These are phyloP conservation scores for Aspergillus pseudonomiae DNA, from an alignment of 2,329 filamentous ascomycete genomes.

Conservation along the genomic window DNA sequence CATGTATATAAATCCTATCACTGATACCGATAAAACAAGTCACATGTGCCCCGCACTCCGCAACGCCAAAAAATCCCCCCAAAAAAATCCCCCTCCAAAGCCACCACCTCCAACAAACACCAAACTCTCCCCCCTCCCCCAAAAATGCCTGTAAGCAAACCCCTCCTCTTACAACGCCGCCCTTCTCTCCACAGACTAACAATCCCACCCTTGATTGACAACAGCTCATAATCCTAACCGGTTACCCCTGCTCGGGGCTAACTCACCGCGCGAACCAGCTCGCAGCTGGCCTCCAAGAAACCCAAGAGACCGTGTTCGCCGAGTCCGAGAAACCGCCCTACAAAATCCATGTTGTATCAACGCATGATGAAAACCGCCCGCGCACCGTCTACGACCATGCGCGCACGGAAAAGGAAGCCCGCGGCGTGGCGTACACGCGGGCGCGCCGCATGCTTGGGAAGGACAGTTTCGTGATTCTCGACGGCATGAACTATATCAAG, in stretches of 20 bases:
- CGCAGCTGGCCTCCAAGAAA: conserved; percentile 51
- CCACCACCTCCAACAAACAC: conserved; percentile 20
- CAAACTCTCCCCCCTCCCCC: conserved; percentile 15
- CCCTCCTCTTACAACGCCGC: conserved; percentile 28
- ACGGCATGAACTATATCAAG: conserved; percentile 71
- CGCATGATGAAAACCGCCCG: conserved; percentile 45
- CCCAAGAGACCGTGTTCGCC: conserved; percentile 50
- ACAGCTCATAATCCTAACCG: conserved; percentile 64
- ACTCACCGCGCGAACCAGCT: conserved; percentile 63
- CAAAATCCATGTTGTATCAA: conserved; percentile 43
- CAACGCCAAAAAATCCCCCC: conserved; percentile 14
- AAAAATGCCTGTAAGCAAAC: neutral
- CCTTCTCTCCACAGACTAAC: neutral
- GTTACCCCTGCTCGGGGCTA: conserved; percentile 66
- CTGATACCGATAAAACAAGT: conserved; percentile 1
- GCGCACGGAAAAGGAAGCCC: conserved; percentile 64
- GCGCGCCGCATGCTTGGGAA: conserved; percentile 61
- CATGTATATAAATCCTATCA: neutral
- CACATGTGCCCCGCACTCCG: conserved; percentile 21
- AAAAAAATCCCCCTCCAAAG: conserved; percentile 12
- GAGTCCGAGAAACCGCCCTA: conserved; percentile 46
- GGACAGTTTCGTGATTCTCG: conserved; percentile 64
- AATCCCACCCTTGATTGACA: neutral
- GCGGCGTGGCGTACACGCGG: conserved; percentile 63
- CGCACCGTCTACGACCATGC: conserved; percentile 60